Evolutionary conservation across 2,329 filamentous ascomycete species (phyloP).

Genomic region (Didymosphaeria variabile): DNA sequence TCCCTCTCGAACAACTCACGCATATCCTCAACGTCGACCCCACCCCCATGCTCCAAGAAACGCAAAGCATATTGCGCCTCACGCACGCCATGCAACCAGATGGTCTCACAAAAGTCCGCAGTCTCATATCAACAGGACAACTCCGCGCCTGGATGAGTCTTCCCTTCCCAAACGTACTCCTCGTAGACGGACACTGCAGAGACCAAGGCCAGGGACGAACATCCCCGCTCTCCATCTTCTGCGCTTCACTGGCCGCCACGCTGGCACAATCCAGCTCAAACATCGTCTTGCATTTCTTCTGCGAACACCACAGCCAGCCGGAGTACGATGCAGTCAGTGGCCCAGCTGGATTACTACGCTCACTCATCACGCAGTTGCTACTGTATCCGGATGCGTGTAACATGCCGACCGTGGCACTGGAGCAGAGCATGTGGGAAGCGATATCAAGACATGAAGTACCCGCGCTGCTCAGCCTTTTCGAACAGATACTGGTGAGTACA

Average conservation of each 20-base stretch:
- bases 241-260: neutral
- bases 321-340: neutral
- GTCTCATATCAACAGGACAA: neutral
- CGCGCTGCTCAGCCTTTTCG: neutral
- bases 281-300: constrained; percentile 2
- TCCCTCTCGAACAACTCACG: neutral
- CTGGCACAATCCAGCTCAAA: neutral
- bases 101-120: neutral
- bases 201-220: neutral
- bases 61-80: neutral
- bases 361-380: neutral
- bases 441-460: neutral
- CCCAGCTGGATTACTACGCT: neutral
- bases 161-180: neutral
- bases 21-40: neutral
- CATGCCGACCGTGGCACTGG: neutral
- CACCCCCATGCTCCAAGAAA: constrained; percentile 1
- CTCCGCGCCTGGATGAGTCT: neutral
- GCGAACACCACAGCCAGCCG: neutral
- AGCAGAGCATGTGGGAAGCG: constrained; percentile 4
- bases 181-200: neutral
- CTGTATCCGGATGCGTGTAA: neutral
- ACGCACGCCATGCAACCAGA: constrained; percentile 1
- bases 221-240: neutral
- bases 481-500: neutral